Base-by-base conservation (phyloP, 306 rosid species). In the Dalbergia cochinchinensis region DNA sequence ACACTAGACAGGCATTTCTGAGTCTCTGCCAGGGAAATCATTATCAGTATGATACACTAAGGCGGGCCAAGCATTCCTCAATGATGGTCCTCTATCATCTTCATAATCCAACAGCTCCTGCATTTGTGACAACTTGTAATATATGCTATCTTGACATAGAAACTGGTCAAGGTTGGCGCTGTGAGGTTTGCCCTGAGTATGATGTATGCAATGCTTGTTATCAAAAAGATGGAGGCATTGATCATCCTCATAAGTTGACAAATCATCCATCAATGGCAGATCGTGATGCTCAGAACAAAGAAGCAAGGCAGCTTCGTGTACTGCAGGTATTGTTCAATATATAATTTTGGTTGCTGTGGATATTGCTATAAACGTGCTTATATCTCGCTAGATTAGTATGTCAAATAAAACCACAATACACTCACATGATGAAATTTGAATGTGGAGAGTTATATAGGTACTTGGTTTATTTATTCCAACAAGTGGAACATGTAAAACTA, bases 21-120 rank as follows among this genome's bases (percentile, higher is more conserved):
- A 96, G 99, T 88, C 96, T 96, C 62, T 96, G 99, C 85, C 98
- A 96, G 87, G 99, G 99, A 75, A 96, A 96, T 77, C 99, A 96
- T 84, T 96, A 96, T 86, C 98, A 96, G 68, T 96, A 93, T 85
- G 98, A 96, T 86, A 96, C 99, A 44, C 89, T 96, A 48, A 85
- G 99, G 79, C 91, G 99, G 78, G 99, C 99, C 74, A 96, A 96
- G 82, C 99, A 96, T 87, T 96, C 99, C 18, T 96, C 99, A 9
- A 96, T 96, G 98, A 96, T 96, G 99, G 93, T 96, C 72, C 96
- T 96, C 68, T 90, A 96, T 85, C 99, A 96, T 91, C 99, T 96
- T 82, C 97, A 93, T 83, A 96, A 96, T 87, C 98, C 99, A 71
- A 96, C 99, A 11, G 98, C 99, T 73, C 98, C 97, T 65, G 97